Evolutionary conservation across 2,329 filamentous ascomycete species (phyloP).

Genomic region (Penicillium sp.): DNA sequence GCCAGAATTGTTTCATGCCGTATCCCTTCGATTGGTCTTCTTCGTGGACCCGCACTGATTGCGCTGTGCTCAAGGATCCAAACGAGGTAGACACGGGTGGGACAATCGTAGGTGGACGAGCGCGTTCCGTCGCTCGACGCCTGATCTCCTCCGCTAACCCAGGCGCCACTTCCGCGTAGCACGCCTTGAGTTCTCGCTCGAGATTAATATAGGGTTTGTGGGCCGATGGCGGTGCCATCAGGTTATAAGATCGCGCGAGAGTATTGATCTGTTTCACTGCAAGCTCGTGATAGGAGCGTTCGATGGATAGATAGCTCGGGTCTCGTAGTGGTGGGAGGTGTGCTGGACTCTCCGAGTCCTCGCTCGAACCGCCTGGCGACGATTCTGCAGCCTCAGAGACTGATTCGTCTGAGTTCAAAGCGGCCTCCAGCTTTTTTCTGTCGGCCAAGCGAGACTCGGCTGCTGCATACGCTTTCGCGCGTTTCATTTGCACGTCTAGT

Average conservation of each 20-base stretch:
- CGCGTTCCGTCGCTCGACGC: slow-evolving; percentile 60
- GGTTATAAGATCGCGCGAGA: slow-evolving; percentile 84
- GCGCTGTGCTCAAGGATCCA: slow-evolving; percentile 57
- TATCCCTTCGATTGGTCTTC: slow-evolving; percentile 71
- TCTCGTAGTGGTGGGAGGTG: slow-evolving; percentile 73
- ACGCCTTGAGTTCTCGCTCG: slow-evolving; percentile 76
- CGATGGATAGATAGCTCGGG: slow-evolving; percentile 70
- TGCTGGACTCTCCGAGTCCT: slow-evolving; percentile 29
- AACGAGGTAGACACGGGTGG: slow-evolving; percentile 51
- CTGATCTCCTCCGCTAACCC: slow-evolving; percentile 71
- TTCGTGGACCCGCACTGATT: slow-evolving; percentile 67
- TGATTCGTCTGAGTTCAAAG: slow-evolving; percentile 15
- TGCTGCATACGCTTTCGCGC: slow-evolving; percentile 72
- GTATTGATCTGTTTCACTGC: slow-evolving; percentile 77
- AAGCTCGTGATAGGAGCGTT: slow-evolving; percentile 73
- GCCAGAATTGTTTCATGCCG: slow-evolving; percentile 87
- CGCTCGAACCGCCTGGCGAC: slow-evolving; percentile 1
- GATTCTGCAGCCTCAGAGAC: slow-evolving; percentile 14
- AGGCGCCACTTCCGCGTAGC: slow-evolving; percentile 85
- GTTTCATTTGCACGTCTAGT: slow-evolving; percentile 69
- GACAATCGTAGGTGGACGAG: slow-evolving; percentile 36
- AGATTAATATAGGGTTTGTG: slow-evolving; percentile 91
- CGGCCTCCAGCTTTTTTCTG: slow-evolving; percentile 27
- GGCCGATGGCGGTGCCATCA: slow-evolving; percentile 88
- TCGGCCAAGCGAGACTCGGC: slow-evolving; percentile 61